These are phyloP conservation scores for Taiozyma sp. DNA, from an alignment of 1,139 yeast genomes.

Conservation along the genomic window DNA sequence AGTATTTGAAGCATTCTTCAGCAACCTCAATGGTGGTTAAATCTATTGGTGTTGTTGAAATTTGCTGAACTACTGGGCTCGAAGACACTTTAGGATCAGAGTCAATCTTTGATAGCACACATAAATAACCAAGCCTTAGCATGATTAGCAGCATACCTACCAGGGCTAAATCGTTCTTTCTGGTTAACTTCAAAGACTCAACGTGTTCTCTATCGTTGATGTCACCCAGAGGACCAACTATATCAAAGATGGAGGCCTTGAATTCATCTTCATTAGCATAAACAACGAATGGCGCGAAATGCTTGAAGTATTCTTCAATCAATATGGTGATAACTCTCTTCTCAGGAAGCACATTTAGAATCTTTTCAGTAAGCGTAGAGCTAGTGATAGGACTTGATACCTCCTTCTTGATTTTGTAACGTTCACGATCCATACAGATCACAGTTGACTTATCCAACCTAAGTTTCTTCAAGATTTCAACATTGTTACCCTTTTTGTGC, in stretches of 20 bases:
- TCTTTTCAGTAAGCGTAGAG: not conserved
- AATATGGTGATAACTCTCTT: not conserved
- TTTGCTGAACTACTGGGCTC: not conserved
- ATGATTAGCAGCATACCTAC: not conserved
- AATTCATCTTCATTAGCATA: not conserved
- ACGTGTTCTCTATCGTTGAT: not conserved
- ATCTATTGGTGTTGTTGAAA: not conserved
- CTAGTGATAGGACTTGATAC: not conserved
- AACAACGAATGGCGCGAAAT: not conserved
- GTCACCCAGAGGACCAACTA: not conserved
- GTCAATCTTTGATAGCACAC: not conserved
- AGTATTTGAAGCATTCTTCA: conserved; percentile 43
- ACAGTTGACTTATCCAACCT: not conserved
- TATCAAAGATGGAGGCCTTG: not conserved
- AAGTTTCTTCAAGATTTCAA: not conserved
- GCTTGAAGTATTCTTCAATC: not conserved
- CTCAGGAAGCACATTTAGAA: not conserved
- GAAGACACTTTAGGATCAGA: not conserved
- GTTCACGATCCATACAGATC: not conserved
- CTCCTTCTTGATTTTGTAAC: not conserved
- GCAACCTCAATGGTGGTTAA: conserved; percentile 25
- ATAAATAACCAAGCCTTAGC: not conserved
- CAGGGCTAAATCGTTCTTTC: not conserved
- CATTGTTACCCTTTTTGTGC: not conserved
- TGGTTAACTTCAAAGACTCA: not conserved